phyloP scores from a whole-genome alignment of 441 rosid species.

The Pelargonium cotyledonis region DNA sequence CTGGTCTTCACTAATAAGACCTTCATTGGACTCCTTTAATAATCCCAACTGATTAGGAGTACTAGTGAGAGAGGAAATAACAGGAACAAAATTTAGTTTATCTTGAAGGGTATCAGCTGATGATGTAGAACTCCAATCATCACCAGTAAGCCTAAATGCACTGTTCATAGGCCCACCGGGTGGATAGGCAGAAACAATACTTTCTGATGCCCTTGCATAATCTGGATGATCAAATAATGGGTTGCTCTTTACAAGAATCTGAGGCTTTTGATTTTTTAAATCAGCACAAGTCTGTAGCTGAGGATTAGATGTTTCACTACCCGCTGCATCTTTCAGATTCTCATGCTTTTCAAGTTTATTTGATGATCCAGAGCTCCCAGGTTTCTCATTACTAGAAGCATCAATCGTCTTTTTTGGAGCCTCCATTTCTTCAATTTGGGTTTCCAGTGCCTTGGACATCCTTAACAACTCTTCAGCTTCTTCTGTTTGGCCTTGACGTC shows the following conservation, averaged over 20 bases:
- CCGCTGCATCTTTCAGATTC: slow-evolving; percentile 18
- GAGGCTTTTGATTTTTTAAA: slow-evolving; percentile 17
- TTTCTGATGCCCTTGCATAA: slow-evolving; percentile 19
- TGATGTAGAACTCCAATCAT: slow-evolving; percentile 26
- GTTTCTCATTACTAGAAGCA: slow-evolving; percentile 16
- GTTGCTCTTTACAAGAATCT: slow-evolving; percentile 13
- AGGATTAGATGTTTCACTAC: slow-evolving; percentile 8
- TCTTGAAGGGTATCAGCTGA: slow-evolving; percentile 30
- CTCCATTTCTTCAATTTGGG: slow-evolving; percentile 50
- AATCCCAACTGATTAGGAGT: slow-evolving; percentile 15
- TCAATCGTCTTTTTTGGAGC: slow-evolving; percentile 26
- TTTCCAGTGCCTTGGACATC: slow-evolving; percentile 46
- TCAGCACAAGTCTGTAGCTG: slow-evolving; percentile 19
- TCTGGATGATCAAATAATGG: slow-evolving; percentile 16
- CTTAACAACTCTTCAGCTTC: slow-evolving; percentile 61
- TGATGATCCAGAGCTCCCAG: slow-evolving; percentile 20
- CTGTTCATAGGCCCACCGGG: slow-evolving; percentile 22
- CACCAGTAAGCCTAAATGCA: slow-evolving; percentile 45
- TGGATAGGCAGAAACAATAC: slow-evolving; percentile 21
- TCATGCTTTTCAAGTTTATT: slow-evolving; percentile 15
- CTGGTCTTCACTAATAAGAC: slow-evolving; percentile 15
- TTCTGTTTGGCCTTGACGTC: slow-evolving; percentile 55
- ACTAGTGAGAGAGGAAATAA: slow-evolving; percentile 16
- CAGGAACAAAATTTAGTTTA: slow-evolving; percentile 21
- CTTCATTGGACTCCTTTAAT: no score